Percentiles rank a stretch among this genome's conserved stretches.
phyloP scores from a whole-genome alignment of 2,329 filamentous ascomycete genomes.

The Cercospora canescens region DNA sequence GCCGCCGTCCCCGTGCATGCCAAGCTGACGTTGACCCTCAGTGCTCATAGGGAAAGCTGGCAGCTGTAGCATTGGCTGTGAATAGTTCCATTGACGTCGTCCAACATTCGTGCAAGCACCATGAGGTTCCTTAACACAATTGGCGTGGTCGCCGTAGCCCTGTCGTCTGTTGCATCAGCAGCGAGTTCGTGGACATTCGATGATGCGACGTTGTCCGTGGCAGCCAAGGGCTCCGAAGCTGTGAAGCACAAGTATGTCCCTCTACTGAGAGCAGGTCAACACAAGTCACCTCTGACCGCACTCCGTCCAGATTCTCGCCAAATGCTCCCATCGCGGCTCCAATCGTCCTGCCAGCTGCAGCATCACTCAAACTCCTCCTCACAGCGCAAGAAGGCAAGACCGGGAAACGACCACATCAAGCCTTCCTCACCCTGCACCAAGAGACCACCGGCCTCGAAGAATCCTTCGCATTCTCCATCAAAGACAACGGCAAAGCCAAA shows the following conservation, averaged over 20 bases:
- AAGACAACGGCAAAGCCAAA: slow-evolving; percentile 83
- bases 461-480: slow-evolving; percentile 79
- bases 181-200: slow-evolving; percentile 70
- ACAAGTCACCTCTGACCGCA: background rate
- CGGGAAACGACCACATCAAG: slow-evolving; percentile 86
- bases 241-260: slow-evolving; percentile 59
- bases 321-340: slow-evolving; percentile 52
- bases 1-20: background rate
- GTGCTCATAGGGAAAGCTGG: background rate
- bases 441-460: slow-evolving; percentile 75
- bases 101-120: slow-evolving; percentile 6
- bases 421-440: slow-evolving; percentile 83
- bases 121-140: slow-evolving; percentile 31
- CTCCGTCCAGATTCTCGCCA: slow-evolving; percentile 9
- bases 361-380: slow-evolving; percentile 78
- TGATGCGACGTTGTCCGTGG: slow-evolving; percentile 68
- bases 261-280: background rate
- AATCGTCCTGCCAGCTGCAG: slow-evolving; percentile 52
- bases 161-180: slow-evolving; percentile 39
- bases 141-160: slow-evolving; percentile 14
- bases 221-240: slow-evolving; percentile 56
- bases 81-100: background rate
- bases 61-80: background rate
- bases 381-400: slow-evolving; percentile 78
- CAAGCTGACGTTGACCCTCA: background rate